Base-by-base conservation (phyloP, 129 eudicot genomes). In the Chrysanthemum seticuspe region DNA sequence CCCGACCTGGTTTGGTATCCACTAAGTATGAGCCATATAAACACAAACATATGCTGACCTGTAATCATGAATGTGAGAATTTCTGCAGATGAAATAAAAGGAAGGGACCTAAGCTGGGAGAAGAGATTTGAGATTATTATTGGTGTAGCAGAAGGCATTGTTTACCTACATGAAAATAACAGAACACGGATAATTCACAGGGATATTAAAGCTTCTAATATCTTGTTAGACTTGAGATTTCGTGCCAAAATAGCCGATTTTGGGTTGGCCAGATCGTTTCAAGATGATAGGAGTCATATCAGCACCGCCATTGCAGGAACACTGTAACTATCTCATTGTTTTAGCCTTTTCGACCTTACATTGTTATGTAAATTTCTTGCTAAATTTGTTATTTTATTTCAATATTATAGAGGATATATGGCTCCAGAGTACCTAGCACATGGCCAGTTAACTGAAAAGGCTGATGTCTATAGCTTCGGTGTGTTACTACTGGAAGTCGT, bases 291-390 rank as follows among this genome's bases (percentile, higher is more conserved):
- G 72, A 88, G 89, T 75, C 96, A 92, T 77, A 87, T 86, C 58
- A 88, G 93, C 79, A 88, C 97, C 8, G 93, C 89, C 66, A 88
- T 86, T 72, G 96, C 97, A 54, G 96, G 96, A 73, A 92, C 93
- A 74, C 62, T 92, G 96, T 88, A 58, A 74, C 92, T 77, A 44
- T 5, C 48, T n/a, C 31, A 7, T 54, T 56, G 13, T 69, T 13
- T 55, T 56, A 10, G 19, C 36, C 10, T 71, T 61, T 61, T 61
- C 8, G 45, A 19, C 40, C 15, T 25, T 7, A 13, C 15, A 11
- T 61, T 61, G 25, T 57, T 53, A 14, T 53, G 2, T 5, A 40
- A 6, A 6, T 40, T 40, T 40, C 45, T 40, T 40, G 9, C 45
- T 40, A 40, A 40, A 40, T 40, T 40, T 40, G 45, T 1, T 7